These are phyloP conservation scores for Ceratocystis harringtonii DNA, from an alignment of 2,329 filamentous ascomycete genomes.

Conservation along the genomic window DNA sequence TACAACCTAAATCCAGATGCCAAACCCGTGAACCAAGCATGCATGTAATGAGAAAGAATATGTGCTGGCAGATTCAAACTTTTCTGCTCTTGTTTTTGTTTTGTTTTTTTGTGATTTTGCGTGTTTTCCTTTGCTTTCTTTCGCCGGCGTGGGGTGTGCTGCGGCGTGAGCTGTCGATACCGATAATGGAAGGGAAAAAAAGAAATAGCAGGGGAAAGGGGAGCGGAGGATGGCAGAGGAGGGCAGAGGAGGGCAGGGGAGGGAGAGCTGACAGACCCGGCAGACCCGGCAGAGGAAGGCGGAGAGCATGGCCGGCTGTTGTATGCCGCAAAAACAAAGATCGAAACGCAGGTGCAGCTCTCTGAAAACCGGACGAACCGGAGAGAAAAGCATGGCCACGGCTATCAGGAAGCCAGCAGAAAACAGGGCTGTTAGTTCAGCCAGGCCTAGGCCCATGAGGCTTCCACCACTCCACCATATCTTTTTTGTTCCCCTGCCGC, in stretches of 20 bases:
- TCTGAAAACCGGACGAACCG: too few species aligned
- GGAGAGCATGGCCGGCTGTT: too few species aligned
- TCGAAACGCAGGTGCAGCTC: too few species aligned
- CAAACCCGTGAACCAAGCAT: slow-evolving; percentile 2
- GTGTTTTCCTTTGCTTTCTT: background rate
- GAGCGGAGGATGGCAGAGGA: too few species aligned
- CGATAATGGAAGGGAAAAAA: background rate
- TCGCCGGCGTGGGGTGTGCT: background rate
- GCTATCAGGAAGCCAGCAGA: background rate
- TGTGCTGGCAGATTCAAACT: background rate
- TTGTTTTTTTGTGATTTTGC: background rate
- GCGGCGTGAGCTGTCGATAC: background rate
- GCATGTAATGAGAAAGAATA: slow-evolving; percentile 1
- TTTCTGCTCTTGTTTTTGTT: slow-evolving; percentile 1
- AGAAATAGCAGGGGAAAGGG: background rate
- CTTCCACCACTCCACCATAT: background rate
- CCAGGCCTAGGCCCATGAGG: background rate
- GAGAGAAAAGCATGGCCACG: too few species aligned
- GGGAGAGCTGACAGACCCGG: background rate
- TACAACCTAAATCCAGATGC: background rate
- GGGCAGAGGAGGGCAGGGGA: background rate
- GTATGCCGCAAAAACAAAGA: too few species aligned
- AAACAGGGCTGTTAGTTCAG: background rate
- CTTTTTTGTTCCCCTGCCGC: background rate
- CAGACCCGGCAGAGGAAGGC: too few species aligned